Percentiles rank a stretch among this genome's conserved stretches.
These are phyloP conservation scores for Dendrothele bispora DNA, from an alignment of 768 basidiomycete species.

Conservation along the genomic window DNA sequence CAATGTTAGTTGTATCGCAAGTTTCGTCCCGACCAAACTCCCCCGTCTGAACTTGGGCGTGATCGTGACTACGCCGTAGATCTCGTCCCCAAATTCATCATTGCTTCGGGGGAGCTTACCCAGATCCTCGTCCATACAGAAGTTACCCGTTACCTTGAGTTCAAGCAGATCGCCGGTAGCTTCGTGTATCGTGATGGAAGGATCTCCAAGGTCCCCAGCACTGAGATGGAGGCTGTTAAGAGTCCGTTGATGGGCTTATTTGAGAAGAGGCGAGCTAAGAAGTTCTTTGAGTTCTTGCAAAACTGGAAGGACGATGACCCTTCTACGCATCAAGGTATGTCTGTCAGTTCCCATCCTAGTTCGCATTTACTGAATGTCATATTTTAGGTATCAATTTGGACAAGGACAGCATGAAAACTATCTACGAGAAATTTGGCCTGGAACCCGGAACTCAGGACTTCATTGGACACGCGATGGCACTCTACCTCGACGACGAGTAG, in stretches of 20 bases:
- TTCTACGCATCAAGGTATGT: slow-evolving; percentile 90
- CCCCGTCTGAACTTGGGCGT: slow-evolving; percentile 85
- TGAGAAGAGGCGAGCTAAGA: slow-evolving; percentile 97
- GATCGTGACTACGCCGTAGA: slow-evolving; percentile 98
- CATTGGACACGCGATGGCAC: slow-evolving; percentile 98
- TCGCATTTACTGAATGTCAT: no score
- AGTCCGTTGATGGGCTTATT: slow-evolving; percentile 99
- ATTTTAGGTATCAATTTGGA: slow-evolving; percentile 81
- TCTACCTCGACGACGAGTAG: slow-evolving; percentile 96
- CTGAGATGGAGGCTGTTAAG: slow-evolving; percentile 94
- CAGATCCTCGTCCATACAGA: slow-evolving; percentile 99
- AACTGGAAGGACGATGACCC: slow-evolving; percentile 94
- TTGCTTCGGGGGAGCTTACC: slow-evolving; percentile 95
- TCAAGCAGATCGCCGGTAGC: slow-evolving; percentile 99
- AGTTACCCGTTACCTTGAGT: slow-evolving; percentile 97
- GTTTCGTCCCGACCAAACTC: slow-evolving; percentile 76
- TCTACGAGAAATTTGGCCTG: slow-evolving; percentile 96
- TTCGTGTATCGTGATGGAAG: slow-evolving; percentile 96
- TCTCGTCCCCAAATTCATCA: slow-evolving; percentile 99
- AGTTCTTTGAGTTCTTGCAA: slow-evolving; percentile 97
- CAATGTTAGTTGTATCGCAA: slow-evolving; percentile 94
- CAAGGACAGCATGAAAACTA: slow-evolving; percentile 86
- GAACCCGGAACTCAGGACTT: slow-evolving; percentile 99
- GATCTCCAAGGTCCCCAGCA: slow-evolving; percentile 97
- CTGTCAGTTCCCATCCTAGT: no score